phyloP scores from a whole-genome alignment of 106 monocot species.

The Cymbidium sinense region DNA sequence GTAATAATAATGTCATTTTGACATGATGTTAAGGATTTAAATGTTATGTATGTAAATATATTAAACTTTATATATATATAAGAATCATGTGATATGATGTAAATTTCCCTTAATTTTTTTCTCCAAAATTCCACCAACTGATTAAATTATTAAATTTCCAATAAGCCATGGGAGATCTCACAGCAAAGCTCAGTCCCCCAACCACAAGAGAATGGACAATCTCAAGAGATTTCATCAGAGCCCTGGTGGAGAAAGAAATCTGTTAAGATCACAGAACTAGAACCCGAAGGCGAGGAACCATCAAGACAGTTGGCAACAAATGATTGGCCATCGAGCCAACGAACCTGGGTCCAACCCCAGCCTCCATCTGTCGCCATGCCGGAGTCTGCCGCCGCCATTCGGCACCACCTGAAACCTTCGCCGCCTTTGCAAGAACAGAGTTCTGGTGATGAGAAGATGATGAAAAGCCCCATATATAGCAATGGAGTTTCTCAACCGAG shows the following conservation, averaged over 20 bases:
- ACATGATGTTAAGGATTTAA: too few relatives aligned
- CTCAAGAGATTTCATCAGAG: constrained; percentile 31
- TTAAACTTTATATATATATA: too few relatives aligned
- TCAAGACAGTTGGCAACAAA: constrained; percentile 17
- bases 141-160: not conserved
- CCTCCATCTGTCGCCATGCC: constrained; percentile 76
- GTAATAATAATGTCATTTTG: too few relatives aligned
- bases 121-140: not conserved
- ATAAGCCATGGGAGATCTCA: constrained; percentile 36
- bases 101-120: not conserved
- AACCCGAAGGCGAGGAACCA: constrained; percentile 36
- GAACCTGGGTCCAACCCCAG: constrained; percentile 86
- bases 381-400: constrained; percentile 71
- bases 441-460: constrained; percentile 15
- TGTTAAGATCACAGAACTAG: constrained; percentile 53
- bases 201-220: constrained; percentile 9
- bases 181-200: constrained; percentile 9
- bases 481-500: not conserved
- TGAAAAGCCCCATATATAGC: not conserved
- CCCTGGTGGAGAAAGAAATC: constrained; percentile 46
- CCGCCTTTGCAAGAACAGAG: constrained; percentile 21
- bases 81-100: too few relatives aligned
- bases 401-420: constrained; percentile 53
- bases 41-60: too few relatives aligned
- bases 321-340: constrained; percentile 15